Evolutionary conservation across 192 early-diverging fungal genomes (phyloP).

Genomic region (Piromyces finnis): DNA sequence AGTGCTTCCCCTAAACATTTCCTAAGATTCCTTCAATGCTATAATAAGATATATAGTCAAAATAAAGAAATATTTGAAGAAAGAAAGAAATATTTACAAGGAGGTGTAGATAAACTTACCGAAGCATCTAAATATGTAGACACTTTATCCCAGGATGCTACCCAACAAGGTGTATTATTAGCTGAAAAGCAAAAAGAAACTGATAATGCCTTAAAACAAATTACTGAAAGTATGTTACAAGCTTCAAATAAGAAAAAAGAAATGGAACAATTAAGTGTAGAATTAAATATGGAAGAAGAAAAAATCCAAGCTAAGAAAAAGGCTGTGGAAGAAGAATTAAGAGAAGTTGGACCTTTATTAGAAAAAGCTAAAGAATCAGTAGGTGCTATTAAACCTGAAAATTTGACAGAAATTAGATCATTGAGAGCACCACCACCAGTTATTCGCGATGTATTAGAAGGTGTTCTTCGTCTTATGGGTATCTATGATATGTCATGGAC

Average conservation of each 20-base stretch:
- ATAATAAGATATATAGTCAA: conserved; percentile 15
- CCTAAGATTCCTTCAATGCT: conserved; percentile 13
- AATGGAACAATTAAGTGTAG: conserved; percentile 24
- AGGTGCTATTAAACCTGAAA: conserved; percentile 34
- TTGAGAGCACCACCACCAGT: conserved; percentile 39
- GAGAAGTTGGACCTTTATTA: conserved; percentile 35
- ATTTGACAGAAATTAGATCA: conserved; percentile 36
- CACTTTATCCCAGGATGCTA: conserved; percentile 24
- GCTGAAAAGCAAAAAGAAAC: conserved; percentile 33
- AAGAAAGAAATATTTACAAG: conserved; percentile 20
- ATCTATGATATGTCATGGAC: conserved; percentile 48
- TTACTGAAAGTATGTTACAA: conserved; percentile 39
- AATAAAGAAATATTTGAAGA: conserved; percentile 11
- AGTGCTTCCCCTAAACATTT: conserved; percentile 20
- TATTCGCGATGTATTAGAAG: conserved; percentile 42
- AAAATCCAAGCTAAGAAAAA: conserved; percentile 20
- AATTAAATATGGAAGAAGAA: conserved; percentile 30
- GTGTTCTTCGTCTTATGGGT: conserved; percentile 36
- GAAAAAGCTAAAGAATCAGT: conserved; percentile 27
- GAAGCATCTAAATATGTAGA: conserved; percentile 36
- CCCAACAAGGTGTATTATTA: conserved; percentile 19
- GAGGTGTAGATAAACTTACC: conserved; percentile 28
- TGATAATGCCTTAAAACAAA: conserved; percentile 32
- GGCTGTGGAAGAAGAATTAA: conserved; percentile 30
- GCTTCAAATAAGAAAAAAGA: conserved; percentile 41